Base-by-base conservation (phyloP, 2,329 filamentous ascomycete genomes). In the Clarireedia hainanense region DNA sequence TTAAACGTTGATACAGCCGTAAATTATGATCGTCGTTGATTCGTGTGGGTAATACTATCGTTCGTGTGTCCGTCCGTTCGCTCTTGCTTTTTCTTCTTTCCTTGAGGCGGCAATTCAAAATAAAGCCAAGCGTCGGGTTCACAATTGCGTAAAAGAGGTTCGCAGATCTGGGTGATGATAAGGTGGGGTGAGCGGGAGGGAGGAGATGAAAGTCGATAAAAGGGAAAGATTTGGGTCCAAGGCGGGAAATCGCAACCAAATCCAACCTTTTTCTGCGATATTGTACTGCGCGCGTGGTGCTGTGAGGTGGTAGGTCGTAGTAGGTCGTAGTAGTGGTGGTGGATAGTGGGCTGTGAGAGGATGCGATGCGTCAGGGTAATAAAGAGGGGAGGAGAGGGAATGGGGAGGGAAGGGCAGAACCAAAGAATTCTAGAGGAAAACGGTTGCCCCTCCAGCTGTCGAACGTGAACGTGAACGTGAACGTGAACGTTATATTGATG, bases 71-170 rank as follows among this genome's bases (percentile, higher is more conserved):
- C 30, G 30, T 34, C 46, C 30, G 47, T 45, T 51, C 39, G 39
- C 27, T 46, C 50, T 52, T 52, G 40, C 50, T 46, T 37, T 43
- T 52, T 40, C 39, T 7, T 42, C 20, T 42, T 42, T 52, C 42
- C 47, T 46, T 46, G 30, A 36, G 27, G 50, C 50, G 42, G 42
- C 42, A 37, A 52, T 46, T 34, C 30, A 42, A 52, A 45, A 39
- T 26, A 20, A 14, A 24, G 14, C 30, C 40, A 47, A 47, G 50
- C 42, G 50, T 43, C 50, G 50, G 37, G 50, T 52, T 42, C 50
- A 52, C 50, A 43, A 39, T 26, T 46, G 17, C 30, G 36, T 24
- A 45, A 24, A 20, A 46, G 20, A 42, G 42, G 42, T 10, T 20
- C 42, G 42, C 17, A 14, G n/a, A 46, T 20, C 24, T 42, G 7